phyloP scores from a whole-genome alignment of 2,329 filamentous ascomycete species.

The Seiridium unicorne region DNA sequence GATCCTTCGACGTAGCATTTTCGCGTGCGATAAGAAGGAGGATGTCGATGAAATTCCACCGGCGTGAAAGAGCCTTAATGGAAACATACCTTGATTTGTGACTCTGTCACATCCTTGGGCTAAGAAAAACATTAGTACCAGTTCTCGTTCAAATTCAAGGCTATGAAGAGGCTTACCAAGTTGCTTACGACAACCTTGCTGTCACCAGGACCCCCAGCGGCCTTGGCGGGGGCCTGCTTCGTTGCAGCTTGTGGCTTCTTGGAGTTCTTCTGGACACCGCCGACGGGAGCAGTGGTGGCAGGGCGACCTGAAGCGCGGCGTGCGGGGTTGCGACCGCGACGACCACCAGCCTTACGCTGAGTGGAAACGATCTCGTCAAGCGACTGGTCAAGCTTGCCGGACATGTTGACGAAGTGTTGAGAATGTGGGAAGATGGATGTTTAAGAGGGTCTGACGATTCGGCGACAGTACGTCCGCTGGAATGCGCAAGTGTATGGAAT shows the following conservation, averaged over 20 bases:
- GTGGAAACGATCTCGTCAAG: constrained; percentile 95
- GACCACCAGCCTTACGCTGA: constrained; percentile 56
- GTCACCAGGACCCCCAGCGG: constrained; percentile 62
- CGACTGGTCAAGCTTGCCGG: constrained; percentile 93
- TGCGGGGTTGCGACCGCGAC: constrained; percentile 36
- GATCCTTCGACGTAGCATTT: constrained; percentile 19
- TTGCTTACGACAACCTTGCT: constrained; percentile 99
- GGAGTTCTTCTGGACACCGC: constrained; percentile 80
- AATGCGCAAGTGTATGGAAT: too few relatives aligned
- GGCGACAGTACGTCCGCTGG: neutral
- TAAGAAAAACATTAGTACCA: constrained; percentile 50
- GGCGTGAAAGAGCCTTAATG: constrained; percentile 66
- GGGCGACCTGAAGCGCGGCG: constrained; percentile 54
- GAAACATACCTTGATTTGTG: constrained; percentile 99
- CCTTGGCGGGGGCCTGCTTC: constrained; percentile 65
- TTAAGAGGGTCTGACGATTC: neutral
- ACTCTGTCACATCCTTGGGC: constrained; percentile 95
- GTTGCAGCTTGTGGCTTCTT: constrained; percentile 59
- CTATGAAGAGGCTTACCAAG: constrained; percentile 65
- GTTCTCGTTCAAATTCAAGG: neutral
- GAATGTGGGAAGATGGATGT: constrained; percentile 31
- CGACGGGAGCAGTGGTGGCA: constrained; percentile 68
- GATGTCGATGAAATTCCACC: constrained; percentile 71
- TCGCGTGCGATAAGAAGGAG: constrained; percentile 33
- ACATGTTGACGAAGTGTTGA: constrained; percentile 61